Evolutionary conservation across 768 basidiomycete genomes (phyloP), one percentile per base, ranked within the genome.

Genomic region (Leccinum subgranulosum): DNA sequence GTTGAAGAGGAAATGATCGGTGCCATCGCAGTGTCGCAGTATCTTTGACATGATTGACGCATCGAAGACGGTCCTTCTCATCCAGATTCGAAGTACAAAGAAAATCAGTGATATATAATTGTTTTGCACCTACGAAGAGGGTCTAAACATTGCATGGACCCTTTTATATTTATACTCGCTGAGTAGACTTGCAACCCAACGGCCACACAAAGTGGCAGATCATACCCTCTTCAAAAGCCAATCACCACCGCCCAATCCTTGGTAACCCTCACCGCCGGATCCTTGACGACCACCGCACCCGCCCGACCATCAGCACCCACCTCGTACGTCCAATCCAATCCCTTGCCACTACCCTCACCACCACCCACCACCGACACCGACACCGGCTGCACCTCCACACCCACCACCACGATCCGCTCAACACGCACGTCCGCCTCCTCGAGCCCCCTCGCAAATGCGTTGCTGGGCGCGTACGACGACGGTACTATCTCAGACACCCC

Each of bases 361-460:
- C 79, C 39, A 80, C 66, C 17, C 64, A 75, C 82, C 28, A 95
- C 85, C 49, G 74, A 78, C 51, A 75, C 77, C 49, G 75, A 79
- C 48, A 69, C 75, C 3, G 95, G 95, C 70, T 81, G 83, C 29
- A 57, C 66, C 19, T 73, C 68, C 58, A 97, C 73, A 2, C 96
- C 96, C 5, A 93, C 72, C 4, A 98, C 77, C 46, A 95, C 79
- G 23, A 98, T 69, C 72, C 85, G 84, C 73, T 96, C 94, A 17
- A 98, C 85, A 49, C 87, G 77, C 56, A 98, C 93, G 5, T 51
- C 62, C 46, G 68, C 77, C 34, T 58, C 59, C 46, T 69, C 77
- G 33, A 97, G 77, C 54, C 69, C 81, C 72, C 79, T 75, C 54
- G 87, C 90, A 74, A 85, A 98, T 19, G 71, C 76, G 69, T 97